Conservation (phyloP, 2,329 filamentous ascomycete genomes). For the Ophiostoma australiae region DNA sequence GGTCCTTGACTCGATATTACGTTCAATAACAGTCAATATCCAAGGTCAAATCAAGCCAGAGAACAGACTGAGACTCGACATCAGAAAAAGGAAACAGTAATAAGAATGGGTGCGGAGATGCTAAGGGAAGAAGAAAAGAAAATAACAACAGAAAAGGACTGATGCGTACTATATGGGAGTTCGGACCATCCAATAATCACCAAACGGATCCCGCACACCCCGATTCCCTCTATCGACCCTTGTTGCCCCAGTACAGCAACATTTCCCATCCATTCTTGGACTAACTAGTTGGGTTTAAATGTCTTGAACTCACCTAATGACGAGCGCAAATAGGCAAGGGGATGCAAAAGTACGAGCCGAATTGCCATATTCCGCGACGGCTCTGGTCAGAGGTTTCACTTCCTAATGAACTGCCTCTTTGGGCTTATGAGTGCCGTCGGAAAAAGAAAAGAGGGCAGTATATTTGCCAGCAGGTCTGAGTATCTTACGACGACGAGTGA, state of each 20-base stretch:
- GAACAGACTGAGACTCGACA: background rate
- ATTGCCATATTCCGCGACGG: background rate
- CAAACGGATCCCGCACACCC: background rate
- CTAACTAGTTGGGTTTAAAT: background rate
- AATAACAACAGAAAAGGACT: background rate
- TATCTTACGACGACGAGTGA: background rate
- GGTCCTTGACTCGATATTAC: background rate
- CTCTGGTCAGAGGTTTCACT: background rate
- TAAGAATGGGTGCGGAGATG: background rate
- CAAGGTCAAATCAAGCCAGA: background rate
- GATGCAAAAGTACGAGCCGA: constrained; percentile 9
- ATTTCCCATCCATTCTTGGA: background rate
- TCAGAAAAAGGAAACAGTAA: background rate
- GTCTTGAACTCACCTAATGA: background rate
- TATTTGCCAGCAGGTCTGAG: constrained; percentile 6
- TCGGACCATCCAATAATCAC: background rate
- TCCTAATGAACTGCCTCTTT: background rate
- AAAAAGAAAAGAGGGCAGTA: background rate
- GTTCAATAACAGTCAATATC: background rate
- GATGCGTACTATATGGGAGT: background rate
- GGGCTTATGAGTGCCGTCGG: background rate
- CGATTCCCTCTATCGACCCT: background rate
- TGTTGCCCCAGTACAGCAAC: background rate
- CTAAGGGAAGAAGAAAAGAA: background rate
- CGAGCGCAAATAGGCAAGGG: constrained; percentile 8